phyloP scores from a whole-genome alignment of 2,329 filamentous ascomycete genomes.

The Cercospora sojina region DNA sequence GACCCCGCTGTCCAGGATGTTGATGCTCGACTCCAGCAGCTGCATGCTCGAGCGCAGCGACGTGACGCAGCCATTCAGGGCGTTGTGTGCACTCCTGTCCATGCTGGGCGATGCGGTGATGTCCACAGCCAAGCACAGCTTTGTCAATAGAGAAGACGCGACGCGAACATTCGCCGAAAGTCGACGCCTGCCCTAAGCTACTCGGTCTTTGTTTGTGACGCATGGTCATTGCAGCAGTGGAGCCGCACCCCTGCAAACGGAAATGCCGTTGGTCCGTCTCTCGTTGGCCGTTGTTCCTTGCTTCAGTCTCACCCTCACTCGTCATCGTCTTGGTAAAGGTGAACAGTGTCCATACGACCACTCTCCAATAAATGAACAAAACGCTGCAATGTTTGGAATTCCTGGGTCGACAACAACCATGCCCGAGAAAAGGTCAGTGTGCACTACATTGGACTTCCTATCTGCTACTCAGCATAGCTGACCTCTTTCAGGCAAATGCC shows the following conservation, averaged over 20 bases:
- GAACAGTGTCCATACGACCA: conserved; percentile 51
- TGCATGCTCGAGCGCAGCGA: conserved; percentile 62
- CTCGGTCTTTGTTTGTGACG: no score
- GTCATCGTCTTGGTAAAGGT: no score
- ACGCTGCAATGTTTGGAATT: conserved; percentile 46
- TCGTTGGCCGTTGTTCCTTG: no score
- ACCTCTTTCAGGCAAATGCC: conserved; percentile 38
- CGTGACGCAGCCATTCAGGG: conserved; percentile 60
- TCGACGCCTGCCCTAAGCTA: no score
- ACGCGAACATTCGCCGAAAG: conserved; percentile 5
- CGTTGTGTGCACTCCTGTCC: conserved; percentile 34
- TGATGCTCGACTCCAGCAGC: conserved; percentile 62
- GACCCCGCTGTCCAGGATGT: conserved; percentile 61
- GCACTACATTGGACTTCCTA: not conserved
- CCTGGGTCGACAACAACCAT: conserved; percentile 47
- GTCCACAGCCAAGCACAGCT: not conserved
- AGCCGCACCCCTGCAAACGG: no score
- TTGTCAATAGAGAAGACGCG: conserved; percentile 6
- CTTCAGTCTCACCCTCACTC: no score
- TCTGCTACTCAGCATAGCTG: no score
- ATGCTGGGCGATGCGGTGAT: conserved; percentile 21
- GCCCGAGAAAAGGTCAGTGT: conserved; percentile 38
- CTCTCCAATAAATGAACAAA: conserved; percentile 41
- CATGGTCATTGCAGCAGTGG: no score
- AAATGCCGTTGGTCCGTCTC: no score